phyloP scores from a whole-genome alignment of 1,284 basidiomycete species.

The Xerocomus amazonicus region DNA sequence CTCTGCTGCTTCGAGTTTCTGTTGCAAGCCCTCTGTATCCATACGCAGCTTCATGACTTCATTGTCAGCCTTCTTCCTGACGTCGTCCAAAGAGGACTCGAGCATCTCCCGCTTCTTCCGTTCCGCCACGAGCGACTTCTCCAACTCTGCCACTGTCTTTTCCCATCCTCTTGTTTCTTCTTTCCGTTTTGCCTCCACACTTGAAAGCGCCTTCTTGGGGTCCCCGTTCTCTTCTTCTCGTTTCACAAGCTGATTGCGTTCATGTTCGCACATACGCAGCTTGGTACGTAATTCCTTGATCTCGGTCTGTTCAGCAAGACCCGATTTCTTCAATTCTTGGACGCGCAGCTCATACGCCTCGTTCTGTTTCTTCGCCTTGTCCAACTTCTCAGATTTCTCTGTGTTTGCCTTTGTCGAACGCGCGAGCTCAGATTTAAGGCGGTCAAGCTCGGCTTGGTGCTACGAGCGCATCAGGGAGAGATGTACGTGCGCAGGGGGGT shows the following conservation, averaged over 20 bases:
- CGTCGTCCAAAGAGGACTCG: slow-evolving; percentile 44
- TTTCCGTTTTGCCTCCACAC: slow-evolving; percentile 46
- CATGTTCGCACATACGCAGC: slow-evolving; percentile 58
- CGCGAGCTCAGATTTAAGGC: slow-evolving; percentile 52
- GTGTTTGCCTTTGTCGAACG: slow-evolving; percentile 44
- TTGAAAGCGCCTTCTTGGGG: slow-evolving; percentile 48
- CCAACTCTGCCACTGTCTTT: slow-evolving; percentile 51
- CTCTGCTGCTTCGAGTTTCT: slow-evolving; percentile 29
- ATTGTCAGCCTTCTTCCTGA: slow-evolving; percentile 42
- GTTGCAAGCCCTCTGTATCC: slow-evolving; percentile 35
- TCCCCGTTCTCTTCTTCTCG: slow-evolving; percentile 54
- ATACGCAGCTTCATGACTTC: slow-evolving; percentile 38
- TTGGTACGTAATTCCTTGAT: slow-evolving; percentile 59
- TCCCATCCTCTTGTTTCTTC: slow-evolving; percentile 57
- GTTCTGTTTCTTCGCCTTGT: slow-evolving; percentile 62
- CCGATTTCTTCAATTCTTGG: slow-evolving; percentile 55
- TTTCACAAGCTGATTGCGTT: slow-evolving; percentile 46
- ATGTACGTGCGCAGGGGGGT: neutral
- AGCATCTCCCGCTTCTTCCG: slow-evolving; percentile 46
- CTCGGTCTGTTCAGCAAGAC: slow-evolving; percentile 52
- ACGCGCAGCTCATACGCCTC: slow-evolving; percentile 50
- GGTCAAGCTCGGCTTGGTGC: slow-evolving; percentile 60
- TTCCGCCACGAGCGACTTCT: slow-evolving; percentile 48
- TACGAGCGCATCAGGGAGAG: slow-evolving; percentile 25
- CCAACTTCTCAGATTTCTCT: slow-evolving; percentile 54